phyloP scores from a whole-genome alignment of 345 rosid species.

The Nasturtium officinale region DNA sequence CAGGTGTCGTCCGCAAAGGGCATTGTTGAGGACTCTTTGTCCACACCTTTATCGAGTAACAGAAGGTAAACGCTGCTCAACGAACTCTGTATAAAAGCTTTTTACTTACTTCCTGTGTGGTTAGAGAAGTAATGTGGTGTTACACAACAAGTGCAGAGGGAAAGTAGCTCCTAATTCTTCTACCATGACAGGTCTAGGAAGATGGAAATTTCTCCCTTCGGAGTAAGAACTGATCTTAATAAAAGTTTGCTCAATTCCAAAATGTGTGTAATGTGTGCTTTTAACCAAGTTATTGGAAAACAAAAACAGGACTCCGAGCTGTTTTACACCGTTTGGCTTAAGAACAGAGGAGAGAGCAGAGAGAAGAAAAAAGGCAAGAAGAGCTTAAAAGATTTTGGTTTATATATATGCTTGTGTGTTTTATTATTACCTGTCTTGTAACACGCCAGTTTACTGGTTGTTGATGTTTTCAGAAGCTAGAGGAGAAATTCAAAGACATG shows the following conservation, averaged over 20 bases:
- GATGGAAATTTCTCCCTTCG: slow-evolving; percentile 72
- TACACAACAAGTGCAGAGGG: slow-evolving; percentile 51
- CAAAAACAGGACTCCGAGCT: slow-evolving; percentile 62
- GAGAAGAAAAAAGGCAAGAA: slow-evolving; percentile 75
- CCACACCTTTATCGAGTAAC: slow-evolving; percentile 61
- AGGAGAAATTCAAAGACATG: slow-evolving; percentile 71
- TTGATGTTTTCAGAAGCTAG: slow-evolving; percentile 57
- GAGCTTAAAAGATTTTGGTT: not conserved
- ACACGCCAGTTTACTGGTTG: not conserved
- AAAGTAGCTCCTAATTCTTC: slow-evolving; percentile 49
- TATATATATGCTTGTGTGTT: not conserved
- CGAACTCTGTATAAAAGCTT: slow-evolving; percentile 4
- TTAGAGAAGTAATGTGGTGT: slow-evolving; percentile 36
- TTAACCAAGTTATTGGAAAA: slow-evolving; percentile 16
- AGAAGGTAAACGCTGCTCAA: slow-evolving; percentile 49
- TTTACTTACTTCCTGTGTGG: not conserved
- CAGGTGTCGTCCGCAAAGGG: slow-evolving; percentile 51
- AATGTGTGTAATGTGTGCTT: slow-evolving; percentile 47
- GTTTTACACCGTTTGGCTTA: slow-evolving; percentile 64
- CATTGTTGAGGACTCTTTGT: slow-evolving; percentile 45
- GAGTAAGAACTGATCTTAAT: slow-evolving; percentile 55
- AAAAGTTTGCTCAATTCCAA: slow-evolving; percentile 39
- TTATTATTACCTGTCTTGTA: not conserved
- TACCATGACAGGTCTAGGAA: slow-evolving; percentile 57
- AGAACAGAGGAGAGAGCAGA: slow-evolving; percentile 87